These are phyloP conservation scores for Tetracladium setigerum DNA, from an alignment of 495 filamentous ascomycete species.

Conservation along the genomic window DNA sequence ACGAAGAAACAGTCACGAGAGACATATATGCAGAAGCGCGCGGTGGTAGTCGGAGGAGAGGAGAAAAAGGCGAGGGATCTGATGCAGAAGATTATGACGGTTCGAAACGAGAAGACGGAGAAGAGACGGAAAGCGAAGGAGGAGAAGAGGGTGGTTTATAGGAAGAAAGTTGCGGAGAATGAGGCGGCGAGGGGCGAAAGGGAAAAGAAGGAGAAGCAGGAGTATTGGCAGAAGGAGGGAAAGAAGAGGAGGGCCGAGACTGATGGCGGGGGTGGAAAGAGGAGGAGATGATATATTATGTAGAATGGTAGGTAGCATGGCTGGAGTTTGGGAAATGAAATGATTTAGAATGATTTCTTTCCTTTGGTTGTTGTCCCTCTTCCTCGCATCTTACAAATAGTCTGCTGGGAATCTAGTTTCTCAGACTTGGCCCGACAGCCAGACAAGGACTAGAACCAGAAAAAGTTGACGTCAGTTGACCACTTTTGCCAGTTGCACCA, in stretches of 20 bases:
- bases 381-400: no score
- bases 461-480: no score
- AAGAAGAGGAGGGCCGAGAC: constrained; percentile 74
- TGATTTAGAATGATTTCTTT: no score
- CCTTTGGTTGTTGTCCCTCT: no score
- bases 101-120: constrained; percentile 83
- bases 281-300: constrained; percentile 42
- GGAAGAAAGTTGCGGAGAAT: constrained; percentile 70
- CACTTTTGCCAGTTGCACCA: no score
- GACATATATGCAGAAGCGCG: constrained; percentile 92
- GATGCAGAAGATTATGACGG: constrained; percentile 86
- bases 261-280: constrained; percentile 56
- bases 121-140: constrained; percentile 80
- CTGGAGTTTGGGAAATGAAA: no score
- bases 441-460: no score
- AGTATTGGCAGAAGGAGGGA: constrained; percentile 92
- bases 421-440: no score
- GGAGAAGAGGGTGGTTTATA: constrained; percentile 67
- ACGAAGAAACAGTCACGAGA: constrained; percentile 71
- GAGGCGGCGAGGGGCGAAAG: constrained; percentile 73
- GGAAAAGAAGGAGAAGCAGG: constrained; percentile 85
- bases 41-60: constrained; percentile 74
- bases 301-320: not conserved
- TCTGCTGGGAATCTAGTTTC: no score
- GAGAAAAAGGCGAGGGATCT: constrained; percentile 84